Base-by-base conservation (phyloP, 2,329 filamentous ascomycete species). In the Teratosphaeriaceae sp. region DNA sequence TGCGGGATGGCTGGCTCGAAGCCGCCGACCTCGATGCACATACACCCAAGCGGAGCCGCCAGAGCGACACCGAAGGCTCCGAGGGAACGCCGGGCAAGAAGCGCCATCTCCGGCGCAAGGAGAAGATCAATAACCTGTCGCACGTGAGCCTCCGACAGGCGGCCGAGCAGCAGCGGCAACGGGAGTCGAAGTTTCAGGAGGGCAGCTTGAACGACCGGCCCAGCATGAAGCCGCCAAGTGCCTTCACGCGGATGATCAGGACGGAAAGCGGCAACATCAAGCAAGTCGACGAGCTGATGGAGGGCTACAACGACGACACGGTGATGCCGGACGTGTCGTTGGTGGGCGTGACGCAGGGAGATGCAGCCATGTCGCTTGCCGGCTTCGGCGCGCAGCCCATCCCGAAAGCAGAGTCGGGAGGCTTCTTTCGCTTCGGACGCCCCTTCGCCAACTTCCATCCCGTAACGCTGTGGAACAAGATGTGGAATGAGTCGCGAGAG, bases 191-290 rank as follows among this genome's bases (percentile, higher is more conserved):
- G 42, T 84, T 84, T 52, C 64, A 76, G 27, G 88, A 95, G 66
- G 88, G 84, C 30, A 90, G 84, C 57, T 90, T 95, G 85, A 87
- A 82, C 58, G 86, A 94, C 64, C 80, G 85, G 51, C 72, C 78
- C 23, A 89, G 84, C 57, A 75, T 79, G 45, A 76, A 73, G 46
- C 87, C 87, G 21, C 85, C 85, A 0, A 72, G 76, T 34, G 73
- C 79, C 30, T 88, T 85, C 62, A 71, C 84, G 31, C 79, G 67
- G 22, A 50, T 61, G 37, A 47, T 55, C 15, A 43, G 56, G 27
- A 53, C 55, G 8, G 56, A 60, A 21, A 57, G 57, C 48, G 55
- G 56, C 27, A 56, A 61, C 38, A 47, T 58, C 38, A 44, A 49
- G 12, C 48, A 57, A 23, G 58, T 65, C 9, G 64, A 67, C 37